Percentiles rank a stretch among this genome's conserved stretches.
phyloP scores from a whole-genome alignment of 805 yeast genomes.

The Saccharomycopsis fermentans region DNA sequence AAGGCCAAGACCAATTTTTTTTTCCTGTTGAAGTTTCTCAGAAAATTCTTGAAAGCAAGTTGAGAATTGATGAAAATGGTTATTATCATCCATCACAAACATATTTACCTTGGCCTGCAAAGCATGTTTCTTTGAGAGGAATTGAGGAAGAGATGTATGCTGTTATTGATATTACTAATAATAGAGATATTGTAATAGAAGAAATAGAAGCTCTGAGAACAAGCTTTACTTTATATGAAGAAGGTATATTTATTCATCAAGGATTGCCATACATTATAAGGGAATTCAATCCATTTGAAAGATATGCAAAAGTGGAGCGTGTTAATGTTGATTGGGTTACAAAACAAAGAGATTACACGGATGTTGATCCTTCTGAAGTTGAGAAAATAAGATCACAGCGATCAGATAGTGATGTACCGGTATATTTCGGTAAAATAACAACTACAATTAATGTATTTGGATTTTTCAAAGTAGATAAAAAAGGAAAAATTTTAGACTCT shows the following conservation, averaged over 20 bases:
- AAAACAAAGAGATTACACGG: conserved; percentile 82
- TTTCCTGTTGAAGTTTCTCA: conserved; percentile 19
- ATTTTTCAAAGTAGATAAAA: conserved; percentile 73
- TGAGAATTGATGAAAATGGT: conserved; percentile 33
- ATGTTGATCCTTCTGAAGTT: conserved; percentile 77
- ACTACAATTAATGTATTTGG: conserved; percentile 82
- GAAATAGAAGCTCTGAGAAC: conserved; percentile 84
- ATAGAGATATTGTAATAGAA: conserved; percentile 70
- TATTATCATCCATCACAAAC: conserved; percentile 42
- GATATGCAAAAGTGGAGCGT: conserved; percentile 73
- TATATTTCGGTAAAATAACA: conserved; percentile 64
- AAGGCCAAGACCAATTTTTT: conserved; percentile 46
- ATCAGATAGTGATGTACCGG: conserved; percentile 45
- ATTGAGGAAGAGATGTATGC: conserved; percentile 76
- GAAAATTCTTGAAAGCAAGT: conserved; percentile 30
- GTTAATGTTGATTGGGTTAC: conserved; percentile 95
- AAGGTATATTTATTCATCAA: conserved; percentile 90
- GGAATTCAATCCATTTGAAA: conserved; percentile 72
- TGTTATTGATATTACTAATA: conserved; percentile 80
- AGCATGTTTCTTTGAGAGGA: conserved; percentile 68
- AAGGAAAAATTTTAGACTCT: conserved; percentile 77
- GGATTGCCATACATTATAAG: conserved; percentile 82
- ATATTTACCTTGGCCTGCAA: conserved; percentile 76
- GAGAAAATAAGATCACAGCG: conserved; percentile 44
- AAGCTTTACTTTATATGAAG: conserved; percentile 81